Evolutionary conservation across 441 rosid species (phyloP).

Genomic region (Erodium moschatum): DNA sequence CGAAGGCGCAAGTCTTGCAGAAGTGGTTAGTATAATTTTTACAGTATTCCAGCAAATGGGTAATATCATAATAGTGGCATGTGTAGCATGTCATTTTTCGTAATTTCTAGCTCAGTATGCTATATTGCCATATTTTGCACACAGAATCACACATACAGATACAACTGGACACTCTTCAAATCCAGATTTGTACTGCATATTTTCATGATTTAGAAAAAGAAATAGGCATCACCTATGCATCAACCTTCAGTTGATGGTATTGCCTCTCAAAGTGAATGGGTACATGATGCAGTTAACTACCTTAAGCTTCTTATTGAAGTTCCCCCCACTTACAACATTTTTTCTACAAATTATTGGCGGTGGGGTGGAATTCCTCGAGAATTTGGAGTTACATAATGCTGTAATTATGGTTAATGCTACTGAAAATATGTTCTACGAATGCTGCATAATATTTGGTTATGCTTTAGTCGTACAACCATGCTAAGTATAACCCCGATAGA

Average conservation of each 20-base stretch:
- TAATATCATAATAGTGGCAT: not conserved
- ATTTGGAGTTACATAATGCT: too few species aligned
- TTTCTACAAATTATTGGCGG: too few species aligned
- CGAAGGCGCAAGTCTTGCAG: conserved; percentile 85
- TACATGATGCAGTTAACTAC: too few species aligned
- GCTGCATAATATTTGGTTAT: not conserved
- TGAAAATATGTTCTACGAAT: not conserved
- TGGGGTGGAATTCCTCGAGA: too few species aligned
- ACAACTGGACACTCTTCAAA: not conserved
- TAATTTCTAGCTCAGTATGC: not conserved
- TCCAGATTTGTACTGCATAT: too few species aligned
- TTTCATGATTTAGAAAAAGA: too few species aligned
- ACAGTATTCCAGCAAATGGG: not conserved
- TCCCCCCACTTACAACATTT: too few species aligned
- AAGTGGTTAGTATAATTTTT: conserved; percentile 67
- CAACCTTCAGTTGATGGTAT: too few species aligned
- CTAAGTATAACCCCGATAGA: not conserved
- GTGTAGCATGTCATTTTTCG: not conserved
- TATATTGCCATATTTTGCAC: not conserved
- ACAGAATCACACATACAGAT: not conserved
- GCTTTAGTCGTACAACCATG: not conserved
- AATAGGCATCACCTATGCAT: too few species aligned
- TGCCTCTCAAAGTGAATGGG: too few species aligned
- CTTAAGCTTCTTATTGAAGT: too few species aligned
- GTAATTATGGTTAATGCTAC: not conserved